Evolutionary conservation across 2,329 filamentous ascomycete species (phyloP), one percentile per base, ranked within the genome.

Genomic region (Fusarium floridanum): DNA sequence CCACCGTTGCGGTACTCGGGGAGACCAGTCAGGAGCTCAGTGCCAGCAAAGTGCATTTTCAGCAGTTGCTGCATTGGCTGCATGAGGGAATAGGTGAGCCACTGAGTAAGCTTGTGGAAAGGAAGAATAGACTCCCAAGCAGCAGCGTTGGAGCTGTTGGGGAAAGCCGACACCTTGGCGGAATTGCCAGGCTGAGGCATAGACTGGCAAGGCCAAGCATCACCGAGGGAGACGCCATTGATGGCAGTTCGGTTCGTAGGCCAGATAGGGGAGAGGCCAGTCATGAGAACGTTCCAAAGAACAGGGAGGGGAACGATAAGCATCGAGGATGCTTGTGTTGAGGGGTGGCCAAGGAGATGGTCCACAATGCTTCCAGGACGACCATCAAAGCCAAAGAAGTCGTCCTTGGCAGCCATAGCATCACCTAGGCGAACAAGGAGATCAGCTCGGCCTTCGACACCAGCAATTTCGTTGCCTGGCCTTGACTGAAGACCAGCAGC

Each of bases 341-440:
- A 93, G 2, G 95, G 94, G 80, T 98, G 97, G 4, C 94, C 93
- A 43, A 98, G 89, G n/a, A 98, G 90, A 81, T 97, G 95, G 83
- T 98, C 96, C 72, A 98, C 91, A 91, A 99, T 95, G 82, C 98
- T 97, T 76, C 97, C 97, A 12, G 97, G 97, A 67, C 97, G 89
- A 61, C 92, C 94, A 80, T 95, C 91, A 2, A 89, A 88, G 27
- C 96, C 96, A 82, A 98, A 99, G 77, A 95, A 93, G 61, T 97
- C 93, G 68, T 91, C 88, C 80, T 96, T 95, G 72, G 92, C 89
- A 4, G 87, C 85, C 64, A 99, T 85, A 6, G 96, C 95, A 72
- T 92, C 88, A 14, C 91, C 91, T 2, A 99, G 88, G 61, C 93
- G 89, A 45, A 94, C 88, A 45, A 99, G 86, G 55, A 99, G 88